Base-by-base conservation (phyloP, 176 grass and related monocot genomes). In the Miscanthus lutarioriparius region DNA sequence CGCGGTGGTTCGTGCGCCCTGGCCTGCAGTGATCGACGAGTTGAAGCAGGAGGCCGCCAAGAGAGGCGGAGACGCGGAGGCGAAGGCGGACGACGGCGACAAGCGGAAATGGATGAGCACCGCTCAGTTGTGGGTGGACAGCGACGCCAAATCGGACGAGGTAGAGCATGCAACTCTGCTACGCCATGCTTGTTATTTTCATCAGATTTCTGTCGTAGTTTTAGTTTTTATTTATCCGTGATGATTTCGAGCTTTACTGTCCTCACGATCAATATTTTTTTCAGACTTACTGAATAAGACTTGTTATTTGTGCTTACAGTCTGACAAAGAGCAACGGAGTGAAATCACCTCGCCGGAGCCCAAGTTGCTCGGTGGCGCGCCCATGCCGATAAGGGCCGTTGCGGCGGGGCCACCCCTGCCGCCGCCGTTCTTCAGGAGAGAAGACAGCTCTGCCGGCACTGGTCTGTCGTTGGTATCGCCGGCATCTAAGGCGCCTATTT, bases 61-160 rank as follows among this genome's bases (percentile, higher is more conserved):
- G 86, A 67, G 79, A 33, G 69, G 56, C 41, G 40, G 33, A 4
- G 88, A 74, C 77, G 76, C 79, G 6, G 89, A 80, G 27, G 28
- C 79, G 19, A 84, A 48, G 14, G 78, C 86, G 2, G 84, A 87
- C 37, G 81, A 89, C 83, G 84, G 45, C 51, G 86, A 95, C n/a
- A 97, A 95, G 79, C 84, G 35, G 61, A 93, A 91, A 79, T 97
- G 95, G 95, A 89, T 97, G 95, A 95, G 92, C 85, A 95, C 92
- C 1, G 95, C 92, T 65, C 95, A 97, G 88, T 84, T 97, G 27
- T 97, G 95, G 95, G 87, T 92, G 13, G 92, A 92, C 65, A 83
- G 72, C 72, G 87, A 81, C 64, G 79, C 92, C 80, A 69, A 92
- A 85, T 79, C 92, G 2, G 51, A 86, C 6, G 75, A 81, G 66